Percentiles rank a stretch among this genome's conserved stretches.
These are phyloP conservation scores for Paxillus ammoniavirescens DNA, from an alignment of 768 basidiomycete species.

Conservation along the genomic window DNA sequence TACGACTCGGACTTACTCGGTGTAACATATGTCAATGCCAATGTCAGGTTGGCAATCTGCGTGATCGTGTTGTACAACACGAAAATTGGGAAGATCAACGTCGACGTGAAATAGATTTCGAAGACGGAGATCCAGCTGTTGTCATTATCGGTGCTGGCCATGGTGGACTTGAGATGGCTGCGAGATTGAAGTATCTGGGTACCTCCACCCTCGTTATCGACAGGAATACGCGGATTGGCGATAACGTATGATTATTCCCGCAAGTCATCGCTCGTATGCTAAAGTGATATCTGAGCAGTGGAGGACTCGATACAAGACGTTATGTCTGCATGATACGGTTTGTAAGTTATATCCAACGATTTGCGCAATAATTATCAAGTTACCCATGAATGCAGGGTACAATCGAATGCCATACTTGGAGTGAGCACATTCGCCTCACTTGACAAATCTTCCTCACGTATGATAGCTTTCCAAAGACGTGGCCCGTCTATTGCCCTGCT, in stretches of 20 bases:
- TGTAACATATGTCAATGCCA: neutral
- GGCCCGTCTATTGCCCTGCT: slow-evolving; percentile 51
- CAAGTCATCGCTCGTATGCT: neutral
- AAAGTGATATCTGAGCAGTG: slow-evolving; percentile 29
- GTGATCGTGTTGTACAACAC: slow-evolving; percentile 41
- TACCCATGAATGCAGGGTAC: slow-evolving; percentile 35
- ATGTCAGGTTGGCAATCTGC: slow-evolving; percentile 34
- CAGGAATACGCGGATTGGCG: slow-evolving; percentile 47
- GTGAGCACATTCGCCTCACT: slow-evolving; percentile 29
- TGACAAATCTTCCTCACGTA: neutral
- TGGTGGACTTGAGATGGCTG: slow-evolving; percentile 60
- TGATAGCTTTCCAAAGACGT: slow-evolving; percentile 49
- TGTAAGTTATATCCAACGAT: slow-evolving; percentile 35
- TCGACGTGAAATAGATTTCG: slow-evolving; percentile 41
- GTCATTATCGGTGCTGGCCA: slow-evolving; percentile 66
- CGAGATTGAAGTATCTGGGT: slow-evolving; percentile 55
- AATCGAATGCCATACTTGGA: slow-evolving; percentile 56
- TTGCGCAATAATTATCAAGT: neutral
- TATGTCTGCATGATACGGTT: slow-evolving; percentile 51
- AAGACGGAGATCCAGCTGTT: slow-evolving; percentile 50
- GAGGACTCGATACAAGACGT: slow-evolving; percentile 55
- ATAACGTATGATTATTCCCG: slow-evolving; percentile 29
- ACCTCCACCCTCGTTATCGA: slow-evolving; percentile 57
- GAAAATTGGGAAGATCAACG: slow-evolving; percentile 52
- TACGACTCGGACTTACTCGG: neutral